Conservation (phyloP, 2,329 filamentous ascomycete species). For the Ilyonectria sp. region DNA sequence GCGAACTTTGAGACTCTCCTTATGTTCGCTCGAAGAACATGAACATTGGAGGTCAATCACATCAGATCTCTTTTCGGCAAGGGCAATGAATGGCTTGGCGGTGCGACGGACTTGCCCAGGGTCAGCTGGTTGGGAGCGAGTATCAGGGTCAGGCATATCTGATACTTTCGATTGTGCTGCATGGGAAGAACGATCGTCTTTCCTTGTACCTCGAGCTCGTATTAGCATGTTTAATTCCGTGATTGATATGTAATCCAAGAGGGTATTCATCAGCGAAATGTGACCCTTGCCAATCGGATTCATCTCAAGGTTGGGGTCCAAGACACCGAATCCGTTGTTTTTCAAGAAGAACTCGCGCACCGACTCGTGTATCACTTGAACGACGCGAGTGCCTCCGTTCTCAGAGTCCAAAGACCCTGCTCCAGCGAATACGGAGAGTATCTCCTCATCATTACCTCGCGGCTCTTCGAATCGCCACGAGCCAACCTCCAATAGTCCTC, state of each 20-base stretch:
- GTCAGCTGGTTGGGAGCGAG: neutral
- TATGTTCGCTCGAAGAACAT: neutral
- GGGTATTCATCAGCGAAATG: constrained; percentile 20
- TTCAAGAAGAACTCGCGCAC: constrained; percentile 30
- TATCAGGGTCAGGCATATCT: neutral
- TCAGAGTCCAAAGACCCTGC: constrained; percentile 32
- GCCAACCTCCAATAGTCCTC: constrained; percentile 29
- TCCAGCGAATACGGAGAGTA: constrained; percentile 17
- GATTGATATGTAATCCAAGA: constrained; percentile 29
- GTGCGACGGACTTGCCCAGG: no score
- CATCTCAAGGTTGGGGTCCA: neutral
- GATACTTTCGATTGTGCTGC: neutral
- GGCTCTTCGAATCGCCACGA: neutral
- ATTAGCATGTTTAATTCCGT: constrained; percentile 25
- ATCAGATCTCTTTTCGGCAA: no score
- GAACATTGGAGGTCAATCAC: neutral
- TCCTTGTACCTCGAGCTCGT: neutral
- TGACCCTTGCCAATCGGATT: constrained; percentile 12
- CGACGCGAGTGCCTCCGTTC: constrained; percentile 22
- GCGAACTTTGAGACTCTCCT: neutral
- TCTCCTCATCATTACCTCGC: neutral
- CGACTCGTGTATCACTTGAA: constrained; percentile 33
- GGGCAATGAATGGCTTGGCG: no score
- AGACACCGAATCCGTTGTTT: neutral
- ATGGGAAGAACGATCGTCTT: neutral